phyloP scores from a whole-genome alignment of 2,329 filamentous ascomycete species.

The Arthrobotrys iridis region DNA sequence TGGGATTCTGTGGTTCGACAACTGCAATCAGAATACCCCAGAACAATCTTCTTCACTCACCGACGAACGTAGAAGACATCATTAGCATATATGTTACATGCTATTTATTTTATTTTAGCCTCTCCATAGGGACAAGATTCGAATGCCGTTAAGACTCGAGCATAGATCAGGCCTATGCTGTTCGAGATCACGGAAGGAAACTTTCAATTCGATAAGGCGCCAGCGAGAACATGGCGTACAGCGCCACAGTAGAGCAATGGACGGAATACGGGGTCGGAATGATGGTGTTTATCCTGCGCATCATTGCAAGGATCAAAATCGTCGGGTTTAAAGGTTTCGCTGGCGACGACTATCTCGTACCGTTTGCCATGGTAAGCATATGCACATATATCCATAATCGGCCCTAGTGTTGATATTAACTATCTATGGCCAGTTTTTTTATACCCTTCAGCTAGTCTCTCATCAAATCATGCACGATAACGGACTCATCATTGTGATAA shows the following conservation, averaged over 20 bases:
- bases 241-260: constrained; percentile 47
- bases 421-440: constrained; percentile 30
- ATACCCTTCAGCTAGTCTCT: constrained; percentile 35
- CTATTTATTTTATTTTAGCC: neutral
- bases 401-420: neutral
- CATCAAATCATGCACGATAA: constrained; percentile 52
- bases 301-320: constrained; percentile 46
- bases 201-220: constrained; percentile 9
- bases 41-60: neutral
- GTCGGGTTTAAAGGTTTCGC: constrained; percentile 49
- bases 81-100: neutral
- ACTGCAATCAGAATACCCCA: neutral
- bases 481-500: constrained; percentile 40
- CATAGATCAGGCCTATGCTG: neutral
- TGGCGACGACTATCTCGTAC: constrained; percentile 50
- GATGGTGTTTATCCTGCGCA: constrained; percentile 31
- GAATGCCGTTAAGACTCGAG: neutral
- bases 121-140: neutral
- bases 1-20: constrained; percentile 7
- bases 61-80: neutral
- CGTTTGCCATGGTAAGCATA: constrained; percentile 45
- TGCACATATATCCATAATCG: neutral
- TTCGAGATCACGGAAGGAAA: neutral
- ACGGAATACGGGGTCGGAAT: constrained; percentile 49
- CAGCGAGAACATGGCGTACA: constrained; percentile 35